Evolutionary conservation across 2,329 filamentous ascomycete species (phyloP), one percentile per base, ranked within the genome.

Genomic region (Verticillium longisporum): DNA sequence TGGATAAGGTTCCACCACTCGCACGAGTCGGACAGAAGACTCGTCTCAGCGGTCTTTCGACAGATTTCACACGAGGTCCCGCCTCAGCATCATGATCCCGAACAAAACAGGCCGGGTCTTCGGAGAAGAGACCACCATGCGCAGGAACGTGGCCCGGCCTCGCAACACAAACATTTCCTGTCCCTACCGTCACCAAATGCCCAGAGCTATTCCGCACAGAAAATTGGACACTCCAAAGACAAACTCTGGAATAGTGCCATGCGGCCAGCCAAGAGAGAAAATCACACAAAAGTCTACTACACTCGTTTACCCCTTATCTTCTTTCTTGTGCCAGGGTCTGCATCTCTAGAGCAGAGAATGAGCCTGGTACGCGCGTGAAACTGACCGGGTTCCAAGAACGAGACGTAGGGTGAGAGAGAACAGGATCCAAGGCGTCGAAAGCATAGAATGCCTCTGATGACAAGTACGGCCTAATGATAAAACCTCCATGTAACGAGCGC

Each of bases 201-300:
- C 41, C 38, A n/a, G 11, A 50, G n/a, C n/a, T 9, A 26, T 50
- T 5, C n/a, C 41, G 7, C n/a, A 50, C 41, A 50, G 26, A 50
- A 36, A 2, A 36, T 36, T 36, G 34, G 13, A 13, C 7, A 6
- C 34, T 36, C 34, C n/a, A 21, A 41, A 50, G 11, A n/a, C n/a
- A 50, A 50, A 21, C n/a, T 9, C 11, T 2, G 34, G n/a, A 21
- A 50, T 21, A 18, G 18, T 18, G 6, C 11, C 41, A 6, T 50
- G n/a, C 41, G 41, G 41, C 41, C 41, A 50, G 61, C 38, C 18
- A 41, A 58, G 33, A 61, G 45, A 60, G 33, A 56, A 21, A 45
- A 26, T 3, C 26, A 26, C 26, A 26, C 36, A 58, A 61, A 61
- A 64, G 61, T 61, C 38, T 57, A 64, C 55, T 57, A 64, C 59